Evolutionary conservation across 2,329 filamentous ascomycete genomes (phyloP).

Genomic region (Blastomyces percursus): DNA sequence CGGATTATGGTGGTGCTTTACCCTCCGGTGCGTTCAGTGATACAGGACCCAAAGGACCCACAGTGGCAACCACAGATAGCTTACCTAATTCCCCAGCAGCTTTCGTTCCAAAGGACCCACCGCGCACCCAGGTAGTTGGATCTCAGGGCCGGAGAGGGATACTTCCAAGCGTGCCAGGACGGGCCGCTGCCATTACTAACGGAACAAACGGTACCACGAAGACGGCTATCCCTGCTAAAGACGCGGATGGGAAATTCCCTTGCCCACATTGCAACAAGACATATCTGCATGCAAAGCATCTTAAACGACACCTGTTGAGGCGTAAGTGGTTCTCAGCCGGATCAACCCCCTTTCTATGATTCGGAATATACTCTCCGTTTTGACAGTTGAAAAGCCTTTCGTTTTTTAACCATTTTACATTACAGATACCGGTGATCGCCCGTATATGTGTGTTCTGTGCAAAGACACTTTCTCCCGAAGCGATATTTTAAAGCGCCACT

Average conservation of each 20-base stretch:
- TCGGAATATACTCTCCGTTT: slow-evolving; percentile 6
- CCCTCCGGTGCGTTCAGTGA: slow-evolving; percentile 55
- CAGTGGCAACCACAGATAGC: slow-evolving; percentile 37
- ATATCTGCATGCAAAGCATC: slow-evolving; percentile 91
- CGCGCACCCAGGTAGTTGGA: slow-evolving; percentile 74
- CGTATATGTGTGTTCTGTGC: slow-evolving; percentile 96
- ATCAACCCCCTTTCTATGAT: neutral
- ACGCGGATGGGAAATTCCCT: slow-evolving; percentile 94
- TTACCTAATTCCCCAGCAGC: slow-evolving; percentile 31
- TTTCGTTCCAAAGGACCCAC: slow-evolving; percentile 33
- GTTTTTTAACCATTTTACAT: slow-evolving; percentile 20
- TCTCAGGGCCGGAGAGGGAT: slow-evolving; percentile 89
- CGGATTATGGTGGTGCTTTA: slow-evolving; percentile 57
- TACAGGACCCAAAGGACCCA: slow-evolving; percentile 44
- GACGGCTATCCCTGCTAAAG: slow-evolving; percentile 76
- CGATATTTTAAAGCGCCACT: slow-evolving; percentile 97
- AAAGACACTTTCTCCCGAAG: slow-evolving; percentile 96
- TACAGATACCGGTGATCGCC: slow-evolving; percentile 88
- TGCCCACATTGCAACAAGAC: slow-evolving; percentile 98
- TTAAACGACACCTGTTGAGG: slow-evolving; percentile 90
- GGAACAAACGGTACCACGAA: slow-evolving; percentile 56
- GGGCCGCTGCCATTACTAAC: slow-evolving; percentile 61
- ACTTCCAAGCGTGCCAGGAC: slow-evolving; percentile 76
- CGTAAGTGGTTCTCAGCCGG: slow-evolving; percentile 55
- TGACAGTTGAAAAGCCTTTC: neutral